Evolutionary conservation across 768 basidiomycete genomes (phyloP).

Genomic region (Lyophyllum decastes): DNA sequence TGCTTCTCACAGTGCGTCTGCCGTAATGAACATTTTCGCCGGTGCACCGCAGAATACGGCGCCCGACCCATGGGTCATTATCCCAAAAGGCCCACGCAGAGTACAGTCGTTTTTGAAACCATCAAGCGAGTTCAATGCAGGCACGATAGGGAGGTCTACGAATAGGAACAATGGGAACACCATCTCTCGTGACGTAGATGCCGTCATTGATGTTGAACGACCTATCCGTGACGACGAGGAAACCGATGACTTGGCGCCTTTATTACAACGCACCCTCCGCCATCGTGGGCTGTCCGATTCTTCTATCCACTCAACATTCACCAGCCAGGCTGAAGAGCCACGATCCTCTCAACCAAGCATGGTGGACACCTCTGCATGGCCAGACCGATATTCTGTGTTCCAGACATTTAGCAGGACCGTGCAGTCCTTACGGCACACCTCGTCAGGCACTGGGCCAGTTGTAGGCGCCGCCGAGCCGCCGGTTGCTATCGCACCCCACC

Average conservation of each 20-base stretch:
- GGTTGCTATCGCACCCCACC: conserved; percentile 18
- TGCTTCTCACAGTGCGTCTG: conserved; percentile 19
- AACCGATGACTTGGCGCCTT: conserved; percentile 46
- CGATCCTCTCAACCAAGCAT: not conserved
- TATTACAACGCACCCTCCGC: conserved; percentile 67
- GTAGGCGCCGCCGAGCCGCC: conserved; percentile 3
- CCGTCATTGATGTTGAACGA: conserved; percentile 64
- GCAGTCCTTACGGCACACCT: conserved; percentile 43
- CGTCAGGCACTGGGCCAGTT: conserved; percentile 13
- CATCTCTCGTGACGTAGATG: conserved; percentile 74
- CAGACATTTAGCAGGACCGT: conserved; percentile 55
- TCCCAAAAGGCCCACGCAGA: conserved; percentile 42
- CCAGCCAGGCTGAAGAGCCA: conserved; percentile 49
- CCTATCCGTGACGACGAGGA: conserved; percentile 37
- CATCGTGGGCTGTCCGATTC: conserved; percentile 89
- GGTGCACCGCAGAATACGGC: conserved; percentile 65
- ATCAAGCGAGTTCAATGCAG: conserved; percentile 4
- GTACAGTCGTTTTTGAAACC: conserved; percentile 30
- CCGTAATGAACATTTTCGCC: conserved; percentile 88
- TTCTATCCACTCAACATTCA: conserved; percentile 86
- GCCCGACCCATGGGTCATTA: conserved; percentile 74
- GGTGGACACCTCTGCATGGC: conserved; percentile 23
- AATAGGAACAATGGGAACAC: conserved; percentile 22
- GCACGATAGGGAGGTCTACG: conserved; percentile 17
- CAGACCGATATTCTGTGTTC: conserved; percentile 50